Base-by-base conservation (phyloP, 169 alveolate genomes). In the Babesia ovata region DNA sequence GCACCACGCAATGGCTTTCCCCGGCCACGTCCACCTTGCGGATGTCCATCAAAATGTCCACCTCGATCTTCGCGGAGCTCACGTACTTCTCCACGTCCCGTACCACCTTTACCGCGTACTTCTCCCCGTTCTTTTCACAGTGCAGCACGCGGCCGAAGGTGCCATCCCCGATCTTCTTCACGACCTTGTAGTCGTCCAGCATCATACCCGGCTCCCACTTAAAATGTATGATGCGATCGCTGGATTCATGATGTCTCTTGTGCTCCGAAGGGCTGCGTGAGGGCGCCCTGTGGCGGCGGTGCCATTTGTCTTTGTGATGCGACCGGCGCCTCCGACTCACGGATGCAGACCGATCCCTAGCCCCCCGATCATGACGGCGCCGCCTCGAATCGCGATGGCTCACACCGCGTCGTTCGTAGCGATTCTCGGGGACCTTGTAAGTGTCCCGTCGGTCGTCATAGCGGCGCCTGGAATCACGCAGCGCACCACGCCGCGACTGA, bases 91-190 rank as follows among this genome's bases (percentile, higher is more conserved):
- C 93, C 46, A 95, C 97, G 70, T 97, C 96, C 54, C 98, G 84
- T 44, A 97, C 97, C 28, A 95, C 96, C 83, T 97, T 97, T 62
- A 97, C 84, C 13, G 99, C 99, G 44, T 92, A 93, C 17, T 88
- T 88, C 45, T 87, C 84, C 48, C 84, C 92, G 39, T 75, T 85
- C 79, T 93, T 96, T 49, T 94, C 93, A 60, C 97, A 94, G 59
- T 91, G 92, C 29, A 97, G 88, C 44, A 96, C 99, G 78, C 99
- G 84, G n/a, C 99, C 99, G 83, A 98, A 98, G 13, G 99, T 97
- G 24, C 99, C 99, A 70, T 97, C 99, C 14, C 99, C 98, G 76
- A 97, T 88, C 70, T 92, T 88, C 63, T 92, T 84, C 63, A 86
- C 70, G 60, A 97, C 95, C 70, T 87, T 78, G 89, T 95, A 96